A percentile compares a stretch with the other conserved stretches of the same genome.
phyloP scores from a whole-genome alignment of 257 asterid genomes.

The Apocynum venetum region DNA sequence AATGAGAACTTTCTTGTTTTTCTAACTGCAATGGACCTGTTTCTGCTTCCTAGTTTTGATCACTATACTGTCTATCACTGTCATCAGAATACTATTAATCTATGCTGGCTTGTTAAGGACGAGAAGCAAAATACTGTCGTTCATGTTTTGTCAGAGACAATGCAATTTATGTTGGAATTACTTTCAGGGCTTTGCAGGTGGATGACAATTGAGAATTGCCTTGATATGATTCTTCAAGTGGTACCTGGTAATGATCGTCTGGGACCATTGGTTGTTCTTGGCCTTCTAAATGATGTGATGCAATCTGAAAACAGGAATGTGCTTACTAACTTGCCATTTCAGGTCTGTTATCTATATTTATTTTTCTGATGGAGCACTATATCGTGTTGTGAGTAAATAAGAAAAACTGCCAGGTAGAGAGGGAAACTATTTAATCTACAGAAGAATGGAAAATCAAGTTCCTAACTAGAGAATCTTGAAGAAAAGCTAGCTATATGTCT shows the following conservation, averaged over 20 bases:
- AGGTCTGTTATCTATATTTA: constrained; percentile 36
- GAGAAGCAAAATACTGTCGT: background rate
- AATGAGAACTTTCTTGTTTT: background rate
- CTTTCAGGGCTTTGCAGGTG: constrained; percentile 64
- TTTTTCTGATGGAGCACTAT: background rate
- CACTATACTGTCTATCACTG: too few species aligned
- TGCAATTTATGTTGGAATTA: constrained; percentile 18
- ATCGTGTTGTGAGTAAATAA: too few species aligned
- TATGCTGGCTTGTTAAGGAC: background rate
- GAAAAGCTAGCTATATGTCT: background rate
- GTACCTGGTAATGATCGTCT: constrained; percentile 63
- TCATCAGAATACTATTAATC: background rate
- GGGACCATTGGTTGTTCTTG: constrained; percentile 66
- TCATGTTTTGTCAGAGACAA: background rate
- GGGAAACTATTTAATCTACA: background rate
- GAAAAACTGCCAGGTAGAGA: background rate
- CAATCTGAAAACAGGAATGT: constrained; percentile 36
- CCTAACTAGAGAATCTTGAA: background rate
- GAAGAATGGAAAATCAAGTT: background rate
- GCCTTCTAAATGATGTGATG: constrained; percentile 51
- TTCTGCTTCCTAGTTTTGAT: background rate
- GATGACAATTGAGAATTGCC: constrained; percentile 55
- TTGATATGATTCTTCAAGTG: constrained; percentile 50
- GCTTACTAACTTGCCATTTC: constrained; percentile 57
- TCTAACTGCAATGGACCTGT: background rate